Evolutionary conservation across 2,329 filamentous ascomycete genomes (phyloP).

Genomic region (Beauveria sp.): DNA sequence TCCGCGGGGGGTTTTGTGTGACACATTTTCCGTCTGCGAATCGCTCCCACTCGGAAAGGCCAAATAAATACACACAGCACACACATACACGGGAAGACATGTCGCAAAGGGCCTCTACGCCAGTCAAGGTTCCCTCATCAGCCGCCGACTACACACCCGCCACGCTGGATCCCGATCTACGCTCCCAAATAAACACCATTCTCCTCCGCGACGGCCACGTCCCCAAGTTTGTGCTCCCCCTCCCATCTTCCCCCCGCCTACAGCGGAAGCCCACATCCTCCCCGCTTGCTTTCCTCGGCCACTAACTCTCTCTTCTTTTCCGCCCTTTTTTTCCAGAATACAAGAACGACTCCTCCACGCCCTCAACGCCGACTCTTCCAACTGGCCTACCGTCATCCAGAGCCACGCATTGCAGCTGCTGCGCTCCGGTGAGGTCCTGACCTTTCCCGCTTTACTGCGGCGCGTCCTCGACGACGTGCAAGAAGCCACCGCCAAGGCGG

Average conservation of each 20-base stretch:
- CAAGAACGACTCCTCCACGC: conserved; percentile 57
- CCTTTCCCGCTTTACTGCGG: conserved; percentile 52
- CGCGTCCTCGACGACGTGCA: conserved; percentile 56
- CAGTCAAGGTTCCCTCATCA: conserved; percentile 52
- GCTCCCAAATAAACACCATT: conserved; percentile 54
- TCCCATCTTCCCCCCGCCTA: not conserved
- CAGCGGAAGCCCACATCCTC: not conserved
- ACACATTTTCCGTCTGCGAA: not conserved
- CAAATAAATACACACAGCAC: not conserved
- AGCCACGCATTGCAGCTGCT: conserved; percentile 52
- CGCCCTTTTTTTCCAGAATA: conserved; percentile 38
- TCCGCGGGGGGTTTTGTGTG: too few relatives aligned
- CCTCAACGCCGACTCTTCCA: conserved; percentile 49
- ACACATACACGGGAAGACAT: conserved; percentile 19
- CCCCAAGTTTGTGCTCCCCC: conserved; percentile 37
- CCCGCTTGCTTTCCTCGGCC: not conserved
- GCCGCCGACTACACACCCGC: conserved; percentile 53
- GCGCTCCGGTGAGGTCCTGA: conserved; percentile 50
- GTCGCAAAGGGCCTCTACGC: conserved; percentile 43
- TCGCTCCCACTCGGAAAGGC: too few relatives aligned
- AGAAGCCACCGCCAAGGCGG: conserved; percentile 31
- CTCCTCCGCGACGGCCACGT: conserved; percentile 53
- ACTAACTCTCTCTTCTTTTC: not conserved
- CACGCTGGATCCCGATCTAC: conserved; percentile 53
- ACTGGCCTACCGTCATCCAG: conserved; percentile 57